Evolutionary conservation across 495 filamentous ascomycete species (phyloP).

Genomic region (Aspergillus sclerotiicarbonarius): DNA sequence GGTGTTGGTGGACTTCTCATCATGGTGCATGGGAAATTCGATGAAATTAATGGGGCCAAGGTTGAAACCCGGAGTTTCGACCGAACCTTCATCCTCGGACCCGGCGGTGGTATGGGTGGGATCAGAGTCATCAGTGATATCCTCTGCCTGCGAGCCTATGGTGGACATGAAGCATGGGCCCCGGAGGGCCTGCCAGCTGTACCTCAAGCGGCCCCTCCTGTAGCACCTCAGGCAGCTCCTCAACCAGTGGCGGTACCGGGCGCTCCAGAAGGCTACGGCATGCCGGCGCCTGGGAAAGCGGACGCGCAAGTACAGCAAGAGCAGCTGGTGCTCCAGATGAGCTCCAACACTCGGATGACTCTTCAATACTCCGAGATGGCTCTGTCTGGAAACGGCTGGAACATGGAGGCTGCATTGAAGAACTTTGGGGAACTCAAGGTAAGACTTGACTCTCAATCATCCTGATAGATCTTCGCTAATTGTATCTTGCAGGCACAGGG

Average conservation of each 20-base stretch:
- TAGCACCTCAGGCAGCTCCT: conserved; percentile 9
- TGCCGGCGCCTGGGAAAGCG: conserved; percentile 38
- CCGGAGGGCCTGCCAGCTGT: conserved; percentile 35
- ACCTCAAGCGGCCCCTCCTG: conserved; percentile 10
- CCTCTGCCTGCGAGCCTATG: conserved; percentile 65
- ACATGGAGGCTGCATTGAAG: conserved; percentile 63
- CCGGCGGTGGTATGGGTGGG: conserved; percentile 58
- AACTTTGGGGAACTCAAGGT: conserved; percentile 61
- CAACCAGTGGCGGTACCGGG: conserved; percentile 21
- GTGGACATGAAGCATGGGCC: conserved; percentile 59
- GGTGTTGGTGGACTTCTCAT: conserved; percentile 78
- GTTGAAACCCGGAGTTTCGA: conserved; percentile 74
- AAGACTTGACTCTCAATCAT: conserved; percentile 6
- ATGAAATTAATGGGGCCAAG: conserved; percentile 61
- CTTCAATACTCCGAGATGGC: conserved; percentile 69
- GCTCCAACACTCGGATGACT: conserved; percentile 68
- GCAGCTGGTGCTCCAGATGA: conserved; percentile 63
- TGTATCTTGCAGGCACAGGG: conserved; percentile 33
- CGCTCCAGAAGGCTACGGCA: conserved; percentile 41
- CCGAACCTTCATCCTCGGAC: conserved; percentile 79
- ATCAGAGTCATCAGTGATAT: conserved; percentile 82
- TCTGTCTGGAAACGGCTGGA: conserved; percentile 68
- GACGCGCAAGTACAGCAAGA: conserved; percentile 53
- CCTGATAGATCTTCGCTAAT: conserved; percentile 13
- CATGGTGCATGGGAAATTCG: conserved; percentile 77